A percentile compares a stretch with the other conserved stretches of the same genome.
Conservation (phyloP, 768 basidiomycete species). For the Boletus rex-veris region DNA sequence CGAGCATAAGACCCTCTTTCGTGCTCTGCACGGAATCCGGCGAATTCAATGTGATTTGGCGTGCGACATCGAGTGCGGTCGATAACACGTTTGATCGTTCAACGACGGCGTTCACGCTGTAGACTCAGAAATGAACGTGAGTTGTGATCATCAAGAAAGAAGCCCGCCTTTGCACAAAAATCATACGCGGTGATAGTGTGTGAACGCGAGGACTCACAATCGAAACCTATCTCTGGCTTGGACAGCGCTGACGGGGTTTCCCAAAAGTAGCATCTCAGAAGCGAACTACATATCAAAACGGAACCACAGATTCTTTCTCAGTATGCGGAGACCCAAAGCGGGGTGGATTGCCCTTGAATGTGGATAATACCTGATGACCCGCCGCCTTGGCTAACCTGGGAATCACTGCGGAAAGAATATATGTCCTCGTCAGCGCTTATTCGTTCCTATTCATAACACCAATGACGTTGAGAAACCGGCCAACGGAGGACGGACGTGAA, state of each 20-base stretch:
- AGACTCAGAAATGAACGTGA: slow-evolving; percentile 8
- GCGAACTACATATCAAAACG: slow-evolving; percentile 47
- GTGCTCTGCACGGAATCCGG: slow-evolving; percentile 79
- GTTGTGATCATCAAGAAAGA: slow-evolving; percentile 13
- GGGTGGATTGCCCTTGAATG: slow-evolving; percentile 4
- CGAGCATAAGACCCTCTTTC: slow-evolving; percentile 62
- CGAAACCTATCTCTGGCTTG: slow-evolving; percentile 70
- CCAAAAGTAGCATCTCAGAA: slow-evolving; percentile 72
- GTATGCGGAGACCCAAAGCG: slow-evolving; percentile 8
- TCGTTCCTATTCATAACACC: slow-evolving; percentile 3
- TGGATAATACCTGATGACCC: slow-evolving; percentile 66
- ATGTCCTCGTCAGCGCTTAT: slow-evolving; percentile 10
- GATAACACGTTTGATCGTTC: slow-evolving; percentile 48
- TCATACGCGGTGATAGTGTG: slow-evolving; percentile 13
- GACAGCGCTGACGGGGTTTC: slow-evolving; percentile 59
- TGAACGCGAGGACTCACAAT: slow-evolving; percentile 51
- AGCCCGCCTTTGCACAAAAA: not conserved
- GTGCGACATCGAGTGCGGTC: slow-evolving; percentile 60
- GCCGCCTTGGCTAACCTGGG: slow-evolving; percentile 61
- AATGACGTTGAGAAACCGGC: not conserved
- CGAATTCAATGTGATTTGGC: slow-evolving; percentile 58
- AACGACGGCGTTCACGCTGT: slow-evolving; percentile 73
- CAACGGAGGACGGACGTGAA: not conserved
- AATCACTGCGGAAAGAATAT: slow-evolving; percentile 44
- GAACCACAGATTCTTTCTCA: slow-evolving; percentile 9